These are phyloP conservation scores for Colletotrichum tanaceti DNA, from an alignment of 2,329 filamentous ascomycete genomes.

Conservation along the genomic window DNA sequence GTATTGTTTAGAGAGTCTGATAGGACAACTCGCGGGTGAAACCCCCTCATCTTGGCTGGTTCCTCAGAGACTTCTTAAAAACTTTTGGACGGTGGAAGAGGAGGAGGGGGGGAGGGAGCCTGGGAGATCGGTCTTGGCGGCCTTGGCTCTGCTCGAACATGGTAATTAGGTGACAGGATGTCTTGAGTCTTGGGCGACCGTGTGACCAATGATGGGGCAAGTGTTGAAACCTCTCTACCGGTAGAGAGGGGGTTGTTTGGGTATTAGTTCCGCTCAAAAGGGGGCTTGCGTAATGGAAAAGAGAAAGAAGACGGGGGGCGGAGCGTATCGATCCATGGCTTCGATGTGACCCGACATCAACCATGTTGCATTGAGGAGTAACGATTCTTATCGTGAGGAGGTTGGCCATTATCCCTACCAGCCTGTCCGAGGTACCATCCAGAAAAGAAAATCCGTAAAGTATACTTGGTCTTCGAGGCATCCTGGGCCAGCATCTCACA, in stretches of 20 bases:
- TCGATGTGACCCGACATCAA: no score
- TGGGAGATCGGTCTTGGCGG: constrained; percentile 13
- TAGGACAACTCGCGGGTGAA: neutral
- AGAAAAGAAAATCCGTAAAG: no score
- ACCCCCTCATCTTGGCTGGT: neutral
- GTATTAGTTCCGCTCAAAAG: no score
- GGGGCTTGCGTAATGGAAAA: no score
- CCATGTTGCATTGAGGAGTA: neutral
- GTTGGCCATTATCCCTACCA: neutral
- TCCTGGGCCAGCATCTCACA: no score
- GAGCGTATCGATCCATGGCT: no score
- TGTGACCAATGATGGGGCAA: neutral
- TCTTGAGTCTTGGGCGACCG: neutral
- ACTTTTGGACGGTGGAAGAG: neutral
- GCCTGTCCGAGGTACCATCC: neutral
- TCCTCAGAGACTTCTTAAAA: no score
- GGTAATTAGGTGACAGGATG: constrained; percentile 21
- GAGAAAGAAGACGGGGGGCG: no score
- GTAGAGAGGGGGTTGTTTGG: no score
- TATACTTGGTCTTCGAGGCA: no score
- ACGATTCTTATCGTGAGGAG: neutral
- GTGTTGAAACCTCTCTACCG: no score
- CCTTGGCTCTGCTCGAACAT: constrained; percentile 15
- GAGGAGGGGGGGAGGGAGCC: no score
- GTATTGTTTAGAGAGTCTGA: neutral